Base-by-base conservation (phyloP, 179 eudicot species). In the Silene vulgaris region DNA sequence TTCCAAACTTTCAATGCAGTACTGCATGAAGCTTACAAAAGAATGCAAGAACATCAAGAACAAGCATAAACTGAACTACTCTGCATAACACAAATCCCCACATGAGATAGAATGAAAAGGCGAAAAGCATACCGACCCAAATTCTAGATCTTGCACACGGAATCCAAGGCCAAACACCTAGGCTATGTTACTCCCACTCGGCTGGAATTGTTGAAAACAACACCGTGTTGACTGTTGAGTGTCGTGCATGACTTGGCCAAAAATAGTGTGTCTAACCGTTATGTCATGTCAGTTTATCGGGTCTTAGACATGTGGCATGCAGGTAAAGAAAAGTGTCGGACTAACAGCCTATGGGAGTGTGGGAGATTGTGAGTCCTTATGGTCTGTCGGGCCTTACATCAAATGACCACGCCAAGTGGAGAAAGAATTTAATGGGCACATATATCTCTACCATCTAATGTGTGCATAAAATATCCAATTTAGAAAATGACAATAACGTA, bases 51-150 rank as follows among this genome's bases (percentile, higher is more conserved):
- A 14, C 48, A 32, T 35, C 71, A 37, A n/a, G 57, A 64, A 14
- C 8, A 61, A 28, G 54, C 35, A 70, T 60, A 61, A 32, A 65
- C 12, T 20, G 65, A 60, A 60, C 65, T 60, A 60, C 65, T 37
- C 9, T 37, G 45, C 8, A 37, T 6, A 6, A 20, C 29, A 19
- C 21, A 60, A 60, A 56, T 5, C n/a, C 61, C 11, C 61, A 4
- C 61, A 3, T 29, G 43, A 13, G 69, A 28, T 13, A 30, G 13
- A 65, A 65, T 14, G 20, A 65, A 65, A 65, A 30, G 43, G 29
- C 5, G 20, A 65, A 65, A 65, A 30, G 43, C 13, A 65, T 65
- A 5, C n/a, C 69, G 32, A 65, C 5, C 1, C 43, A 65, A 29
- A 65, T n/a, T 26, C 5, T 35, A 23, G 37, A 37, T 23, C 67